Conservation (phyloP, 345 rosid species). For the Salix caprea region DNA sequence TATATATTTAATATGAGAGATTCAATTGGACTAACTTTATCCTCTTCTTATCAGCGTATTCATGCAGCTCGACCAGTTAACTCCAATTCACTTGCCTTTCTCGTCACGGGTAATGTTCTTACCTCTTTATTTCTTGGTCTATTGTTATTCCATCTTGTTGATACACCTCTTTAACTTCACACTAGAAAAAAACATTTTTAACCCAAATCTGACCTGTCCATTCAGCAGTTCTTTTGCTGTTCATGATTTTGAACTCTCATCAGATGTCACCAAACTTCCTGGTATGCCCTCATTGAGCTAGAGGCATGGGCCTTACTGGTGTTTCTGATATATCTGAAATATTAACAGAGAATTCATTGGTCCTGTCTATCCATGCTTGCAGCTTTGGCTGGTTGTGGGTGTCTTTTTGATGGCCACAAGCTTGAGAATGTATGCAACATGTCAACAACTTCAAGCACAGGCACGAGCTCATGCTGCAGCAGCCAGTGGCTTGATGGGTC, state of each 20-base stretch:
- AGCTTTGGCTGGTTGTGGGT: conserved; percentile 94
- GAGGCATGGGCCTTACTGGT: neutral
- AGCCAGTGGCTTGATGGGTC: conserved; percentile 77
- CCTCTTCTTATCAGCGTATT: conserved; percentile 50
- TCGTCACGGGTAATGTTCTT: conserved; percentile 65
- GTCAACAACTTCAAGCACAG: conserved; percentile 93
- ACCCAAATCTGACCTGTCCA: conserved; percentile 1
- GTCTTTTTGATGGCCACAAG: conserved; percentile 87
- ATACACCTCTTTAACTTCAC: neutral
- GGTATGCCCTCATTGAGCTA: conserved; percentile 36
- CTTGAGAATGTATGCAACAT: conserved; percentile 89
- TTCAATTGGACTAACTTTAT: neutral
- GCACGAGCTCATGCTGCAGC: conserved; percentile 90
- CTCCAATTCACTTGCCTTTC: conserved; percentile 82
- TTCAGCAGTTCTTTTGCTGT: conserved; percentile 77
- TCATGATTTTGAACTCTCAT: conserved; percentile 91
- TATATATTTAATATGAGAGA: neutral
- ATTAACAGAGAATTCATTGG: neutral
- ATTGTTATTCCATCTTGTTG: neutral
- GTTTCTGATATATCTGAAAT: neutral
- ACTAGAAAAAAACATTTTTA: neutral
- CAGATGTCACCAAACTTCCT: conserved; percentile 93
- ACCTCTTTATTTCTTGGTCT: conserved; percentile 2
- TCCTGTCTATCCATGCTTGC: conserved; percentile 16
- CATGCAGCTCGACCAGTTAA: conserved; percentile 81